Conservation (phyloP, 495 filamentous ascomycete species). For the Penicillium cataractarum region DNA sequence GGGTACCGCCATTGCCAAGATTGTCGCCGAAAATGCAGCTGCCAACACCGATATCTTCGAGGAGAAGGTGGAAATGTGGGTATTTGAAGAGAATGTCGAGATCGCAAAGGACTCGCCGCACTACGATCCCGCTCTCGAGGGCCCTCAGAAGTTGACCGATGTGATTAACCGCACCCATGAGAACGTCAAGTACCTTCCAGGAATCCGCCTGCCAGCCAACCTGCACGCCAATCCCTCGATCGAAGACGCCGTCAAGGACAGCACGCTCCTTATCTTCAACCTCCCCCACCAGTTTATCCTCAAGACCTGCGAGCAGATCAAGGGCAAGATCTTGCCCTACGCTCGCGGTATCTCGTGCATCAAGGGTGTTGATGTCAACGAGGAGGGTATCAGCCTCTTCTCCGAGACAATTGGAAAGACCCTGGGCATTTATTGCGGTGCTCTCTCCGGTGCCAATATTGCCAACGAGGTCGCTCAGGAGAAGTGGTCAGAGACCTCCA, state of each 20-base stretch:
- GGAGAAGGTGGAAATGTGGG: constrained; percentile 94
- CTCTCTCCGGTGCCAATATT: constrained; percentile 95
- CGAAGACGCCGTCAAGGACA: constrained; percentile 74
- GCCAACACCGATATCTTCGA: constrained; percentile 81
- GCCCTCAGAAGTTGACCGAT: constrained; percentile 80
- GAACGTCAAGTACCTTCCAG: constrained; percentile 95
- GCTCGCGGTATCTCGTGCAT: constrained; percentile 96
- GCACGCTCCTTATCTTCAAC: constrained; percentile 93
- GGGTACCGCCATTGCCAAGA: constrained; percentile 96
- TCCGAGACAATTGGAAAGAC: constrained; percentile 91
- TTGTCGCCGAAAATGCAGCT: constrained; percentile 87
- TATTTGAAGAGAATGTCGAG: constrained; percentile 84
- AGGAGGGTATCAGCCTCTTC: constrained; percentile 81
- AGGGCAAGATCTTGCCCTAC: constrained; percentile 86
- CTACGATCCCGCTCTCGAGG: constrained; percentile 59
- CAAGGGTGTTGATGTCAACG: constrained; percentile 92
- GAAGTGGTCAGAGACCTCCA: constrained; percentile 95
- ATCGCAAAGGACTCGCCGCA: constrained; percentile 65
- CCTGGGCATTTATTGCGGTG: constrained; percentile 95
- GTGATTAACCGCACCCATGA: constrained; percentile 93
- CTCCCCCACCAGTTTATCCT: constrained; percentile 97
- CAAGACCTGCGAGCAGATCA: constrained; percentile 80
- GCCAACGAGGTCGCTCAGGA: constrained; percentile 92
- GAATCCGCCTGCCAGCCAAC: constrained; percentile 81
- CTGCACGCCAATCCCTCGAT: constrained; percentile 88